A percentile compares a stretch with the other conserved stretches of the same genome.
These are phyloP conservation scores for Pseudocercospora crystallina DNA, from an alignment of 2,329 filamentous ascomycete species.

Conservation along the genomic window DNA sequence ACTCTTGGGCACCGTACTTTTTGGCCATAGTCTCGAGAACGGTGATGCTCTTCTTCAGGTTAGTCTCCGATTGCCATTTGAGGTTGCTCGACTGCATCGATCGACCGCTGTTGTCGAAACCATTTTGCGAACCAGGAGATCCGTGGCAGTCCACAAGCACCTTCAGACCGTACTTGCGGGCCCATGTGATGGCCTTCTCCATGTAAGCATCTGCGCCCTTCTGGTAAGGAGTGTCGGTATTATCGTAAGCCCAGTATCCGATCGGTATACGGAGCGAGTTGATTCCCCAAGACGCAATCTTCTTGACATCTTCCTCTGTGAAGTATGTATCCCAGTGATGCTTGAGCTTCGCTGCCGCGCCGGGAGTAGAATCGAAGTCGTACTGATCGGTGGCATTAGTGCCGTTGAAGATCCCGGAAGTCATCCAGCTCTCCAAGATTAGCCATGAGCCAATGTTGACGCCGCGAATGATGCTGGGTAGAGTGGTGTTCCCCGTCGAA, in stretches of 20 bases:
- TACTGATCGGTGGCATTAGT: conserved; percentile 39
- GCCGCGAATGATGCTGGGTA: conserved; percentile 29
- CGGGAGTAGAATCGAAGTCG: conserved; percentile 37
- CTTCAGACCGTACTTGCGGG: conserved; percentile 44
- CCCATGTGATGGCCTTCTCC: conserved; percentile 52
- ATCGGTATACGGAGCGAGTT: conserved; percentile 51
- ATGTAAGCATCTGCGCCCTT: conserved; percentile 49
- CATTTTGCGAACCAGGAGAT: conserved; percentile 52
- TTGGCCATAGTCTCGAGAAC: conserved; percentile 41
- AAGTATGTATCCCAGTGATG: conserved; percentile 39
- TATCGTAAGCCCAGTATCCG: conserved; percentile 54
- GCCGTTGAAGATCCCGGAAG: conserved; percentile 36
- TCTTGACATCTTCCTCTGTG: conserved; percentile 42
- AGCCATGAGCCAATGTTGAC: conserved; percentile 42
- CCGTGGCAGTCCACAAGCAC: conserved; percentile 55
- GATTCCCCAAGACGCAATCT: conserved; percentile 39
- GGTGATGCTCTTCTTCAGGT: conserved; percentile 36
- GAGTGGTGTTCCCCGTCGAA: not conserved
- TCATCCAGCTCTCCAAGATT: conserved; percentile 40
- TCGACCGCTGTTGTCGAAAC: conserved; percentile 42
- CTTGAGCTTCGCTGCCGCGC: conserved; percentile 31
- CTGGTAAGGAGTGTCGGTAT: conserved; percentile 45
- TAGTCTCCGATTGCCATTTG: conserved; percentile 33
- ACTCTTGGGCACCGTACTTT: conserved; percentile 40
- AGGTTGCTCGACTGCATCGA: conserved; percentile 15